These are phyloP conservation scores for Phialophora expanda DNA, from an alignment of 2,329 filamentous ascomycete genomes.

Conservation along the genomic window DNA sequence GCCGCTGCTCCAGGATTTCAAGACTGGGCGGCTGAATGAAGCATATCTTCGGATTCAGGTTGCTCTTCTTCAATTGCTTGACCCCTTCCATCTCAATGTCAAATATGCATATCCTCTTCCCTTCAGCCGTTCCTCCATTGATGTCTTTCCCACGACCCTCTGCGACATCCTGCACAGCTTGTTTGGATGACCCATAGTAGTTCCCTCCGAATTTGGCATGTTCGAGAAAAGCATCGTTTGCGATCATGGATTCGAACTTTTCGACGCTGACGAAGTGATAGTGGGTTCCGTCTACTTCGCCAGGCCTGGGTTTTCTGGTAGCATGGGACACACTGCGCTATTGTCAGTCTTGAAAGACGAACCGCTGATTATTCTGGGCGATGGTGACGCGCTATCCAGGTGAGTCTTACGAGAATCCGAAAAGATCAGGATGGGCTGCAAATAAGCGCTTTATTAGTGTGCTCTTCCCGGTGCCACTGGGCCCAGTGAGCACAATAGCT, in stretches of 20 bases:
- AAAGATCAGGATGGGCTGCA: conserved; percentile 49
- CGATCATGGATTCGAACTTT: conserved; percentile 71
- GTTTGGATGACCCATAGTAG: conserved; percentile 81
- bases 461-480: conserved; percentile 51
- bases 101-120: conserved; percentile 77
- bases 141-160: conserved; percentile 59
- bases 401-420: conserved; percentile 44
- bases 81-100: conserved; percentile 98
- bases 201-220: conserved; percentile 85
- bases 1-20: conserved; percentile 73
- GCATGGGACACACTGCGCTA: conserved; percentile 65
- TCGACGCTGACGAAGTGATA: conserved; percentile 77
- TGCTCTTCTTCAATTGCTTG: conserved; percentile 84
- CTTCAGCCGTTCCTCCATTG: conserved; percentile 49
- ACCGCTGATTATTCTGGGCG: background rate
- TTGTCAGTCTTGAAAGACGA: background rate
- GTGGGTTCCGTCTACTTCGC: conserved; percentile 76
- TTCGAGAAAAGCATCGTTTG: conserved; percentile 79
- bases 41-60: conserved; percentile 76
- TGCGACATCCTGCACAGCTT: conserved; percentile 76
- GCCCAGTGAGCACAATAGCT: conserved; percentile 51
- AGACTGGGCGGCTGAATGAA: conserved; percentile 82
- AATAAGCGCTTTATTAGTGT: conserved; percentile 52
- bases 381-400: background rate
- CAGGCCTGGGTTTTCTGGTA: conserved; percentile 74